Evolutionary conservation across 2,329 filamentous ascomycete species (phyloP).

Genomic region (Dothistroma septosporum): DNA sequence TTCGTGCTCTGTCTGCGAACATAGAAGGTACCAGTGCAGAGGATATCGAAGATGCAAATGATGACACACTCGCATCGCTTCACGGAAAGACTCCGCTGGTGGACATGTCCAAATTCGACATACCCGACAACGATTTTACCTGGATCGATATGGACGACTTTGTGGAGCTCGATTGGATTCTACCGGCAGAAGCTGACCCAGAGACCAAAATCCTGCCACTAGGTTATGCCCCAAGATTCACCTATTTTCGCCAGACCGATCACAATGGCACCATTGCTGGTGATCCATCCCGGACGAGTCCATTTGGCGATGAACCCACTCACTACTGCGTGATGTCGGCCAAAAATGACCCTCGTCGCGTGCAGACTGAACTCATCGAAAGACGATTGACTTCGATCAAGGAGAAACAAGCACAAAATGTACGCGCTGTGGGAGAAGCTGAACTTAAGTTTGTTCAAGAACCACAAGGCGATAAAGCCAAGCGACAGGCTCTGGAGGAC

Average conservation of each 20-base stretch:
- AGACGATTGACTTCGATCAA: conserved; percentile 74
- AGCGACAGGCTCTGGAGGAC: conserved; percentile 51
- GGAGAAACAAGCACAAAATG: conserved; percentile 71
- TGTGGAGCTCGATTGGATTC: conserved; percentile 93
- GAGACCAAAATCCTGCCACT: conserved; percentile 92
- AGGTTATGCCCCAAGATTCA: conserved; percentile 88
- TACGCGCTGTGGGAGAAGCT: conserved; percentile 67
- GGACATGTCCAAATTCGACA: conserved; percentile 82
- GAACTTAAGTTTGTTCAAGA: conserved; percentile 60
- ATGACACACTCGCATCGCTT: conserved; percentile 57
- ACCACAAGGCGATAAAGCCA: conserved; percentile 43
- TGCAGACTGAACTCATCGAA: conserved; percentile 82
- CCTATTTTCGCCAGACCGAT: conserved; percentile 95
- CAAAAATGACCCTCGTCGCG: conserved; percentile 69
- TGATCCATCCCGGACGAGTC: conserved; percentile 77
- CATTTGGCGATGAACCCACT: conserved; percentile 88
- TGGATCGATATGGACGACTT: conserved; percentile 99
- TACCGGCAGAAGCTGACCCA: conserved; percentile 83
- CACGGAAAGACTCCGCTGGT: conserved; percentile 50
- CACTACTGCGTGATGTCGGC: conserved; percentile 90
- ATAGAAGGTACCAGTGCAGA: conserved; percentile 77
- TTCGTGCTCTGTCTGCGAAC: conserved; percentile 86
- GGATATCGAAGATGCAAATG: conserved; percentile 64
- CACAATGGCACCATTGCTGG: conserved; percentile 74
- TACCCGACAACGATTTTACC: conserved; percentile 88